Evolutionary conservation across 768 basidiomycete genomes (phyloP).

Genomic region (Leccinum boreale): DNA sequence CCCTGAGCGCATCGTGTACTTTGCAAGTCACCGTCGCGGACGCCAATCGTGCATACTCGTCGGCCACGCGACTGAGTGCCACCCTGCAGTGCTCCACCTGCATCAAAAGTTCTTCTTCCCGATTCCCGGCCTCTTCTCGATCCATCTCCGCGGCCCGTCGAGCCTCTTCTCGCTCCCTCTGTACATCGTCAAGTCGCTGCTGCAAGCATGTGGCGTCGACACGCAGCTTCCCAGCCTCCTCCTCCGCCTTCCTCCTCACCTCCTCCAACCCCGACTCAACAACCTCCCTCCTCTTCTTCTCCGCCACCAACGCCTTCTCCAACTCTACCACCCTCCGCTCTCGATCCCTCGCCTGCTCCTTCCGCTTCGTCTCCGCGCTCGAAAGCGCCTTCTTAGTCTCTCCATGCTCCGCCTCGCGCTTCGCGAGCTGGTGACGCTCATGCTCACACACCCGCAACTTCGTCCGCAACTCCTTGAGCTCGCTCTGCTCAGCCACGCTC

Average conservation of each 20-base stretch:
- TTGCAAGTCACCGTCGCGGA: conserved; percentile 39
- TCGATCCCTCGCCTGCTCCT: conserved; percentile 52
- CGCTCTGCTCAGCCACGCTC: conserved; percentile 47
- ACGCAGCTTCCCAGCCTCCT: conserved; percentile 37
- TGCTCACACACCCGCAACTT: conserved; percentile 60
- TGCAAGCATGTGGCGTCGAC: conserved; percentile 34
- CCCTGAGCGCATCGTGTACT: conserved; percentile 38
- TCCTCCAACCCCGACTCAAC: conserved; percentile 46
- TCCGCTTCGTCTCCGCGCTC: conserved; percentile 45
- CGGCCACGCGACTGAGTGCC: conserved; percentile 46
- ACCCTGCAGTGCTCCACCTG: conserved; percentile 51
- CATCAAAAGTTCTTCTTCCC: conserved; percentile 44
- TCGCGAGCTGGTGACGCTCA: conserved; percentile 48
- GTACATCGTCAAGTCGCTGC: conserved; percentile 35
- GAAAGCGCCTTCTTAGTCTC: conserved; percentile 53
- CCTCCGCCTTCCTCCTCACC: conserved; percentile 39
- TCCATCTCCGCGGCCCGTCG: conserved; percentile 31
- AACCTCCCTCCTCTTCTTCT: conserved; percentile 49
- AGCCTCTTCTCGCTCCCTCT: conserved; percentile 36
- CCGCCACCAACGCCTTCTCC: conserved; percentile 47
- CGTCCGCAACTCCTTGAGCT: conserved; percentile 58
- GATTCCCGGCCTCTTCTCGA: conserved; percentile 31
- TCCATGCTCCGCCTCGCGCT: conserved; percentile 49
- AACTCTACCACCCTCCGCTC: conserved; percentile 55
- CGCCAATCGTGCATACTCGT: conserved; percentile 53